A percentile compares a stretch with the other conserved stretches of the same genome.
phyloP scores from a whole-genome alignment of 441 rosid species.

The Viola pubescens region DNA sequence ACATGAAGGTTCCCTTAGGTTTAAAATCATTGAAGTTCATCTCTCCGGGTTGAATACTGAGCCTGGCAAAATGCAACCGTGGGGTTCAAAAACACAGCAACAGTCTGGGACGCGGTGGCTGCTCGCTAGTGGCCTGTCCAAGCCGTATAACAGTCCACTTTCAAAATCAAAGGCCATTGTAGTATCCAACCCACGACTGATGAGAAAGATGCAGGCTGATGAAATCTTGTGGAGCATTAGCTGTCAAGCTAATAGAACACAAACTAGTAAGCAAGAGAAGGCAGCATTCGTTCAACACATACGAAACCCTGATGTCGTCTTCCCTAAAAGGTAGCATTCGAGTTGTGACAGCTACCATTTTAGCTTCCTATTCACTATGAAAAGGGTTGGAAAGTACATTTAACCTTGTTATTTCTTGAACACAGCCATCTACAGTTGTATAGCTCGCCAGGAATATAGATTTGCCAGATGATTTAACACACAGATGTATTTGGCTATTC shows the following conservation, averaged over 20 bases:
- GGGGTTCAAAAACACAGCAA: conserved; percentile 48
- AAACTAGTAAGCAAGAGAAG: conserved; percentile 25
- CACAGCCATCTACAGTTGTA: neutral
- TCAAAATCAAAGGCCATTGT: conserved; percentile 40
- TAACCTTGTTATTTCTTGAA: neutral
- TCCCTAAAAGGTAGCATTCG: conserved; percentile 26
- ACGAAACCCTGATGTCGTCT: conserved; percentile 48
- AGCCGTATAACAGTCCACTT: conserved; percentile 30
- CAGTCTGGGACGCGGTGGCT: conserved; percentile 64
- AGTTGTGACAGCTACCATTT: neutral
- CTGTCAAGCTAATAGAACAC: conserved; percentile 18
- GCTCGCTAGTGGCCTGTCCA: conserved; percentile 45
- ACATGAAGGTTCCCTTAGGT: conserved; percentile 19
- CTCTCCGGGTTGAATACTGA: conserved; percentile 51
- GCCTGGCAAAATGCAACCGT: conserved; percentile 28
- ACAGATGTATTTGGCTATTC: too few relatives aligned
- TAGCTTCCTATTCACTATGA: neutral
- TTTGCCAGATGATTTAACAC: neutral
- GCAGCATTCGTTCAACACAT: conserved; percentile 22
- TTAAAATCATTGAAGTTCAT: conserved; percentile 41
- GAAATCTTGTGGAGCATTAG: conserved; percentile 66
- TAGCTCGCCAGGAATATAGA: neutral
- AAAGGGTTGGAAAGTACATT: neutral
- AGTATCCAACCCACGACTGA: conserved; percentile 23
- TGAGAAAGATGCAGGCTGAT: conserved; percentile 16